Percentiles rank a stretch among this genome's conserved stretches.
Conservation (phyloP, 768 basidiomycete genomes). For the Leccinum variicolor region DNA sequence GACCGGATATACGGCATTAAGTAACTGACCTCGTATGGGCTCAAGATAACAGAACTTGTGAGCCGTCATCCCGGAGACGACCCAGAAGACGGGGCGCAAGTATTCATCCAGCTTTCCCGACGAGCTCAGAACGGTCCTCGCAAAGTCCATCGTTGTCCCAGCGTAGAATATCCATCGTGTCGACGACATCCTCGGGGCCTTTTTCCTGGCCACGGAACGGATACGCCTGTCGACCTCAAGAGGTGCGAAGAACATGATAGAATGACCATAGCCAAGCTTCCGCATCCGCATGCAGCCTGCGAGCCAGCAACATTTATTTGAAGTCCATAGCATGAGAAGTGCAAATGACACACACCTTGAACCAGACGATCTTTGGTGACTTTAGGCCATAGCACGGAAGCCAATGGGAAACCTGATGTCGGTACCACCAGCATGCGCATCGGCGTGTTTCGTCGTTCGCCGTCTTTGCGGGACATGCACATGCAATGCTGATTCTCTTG, state of each 20-base stretch:
- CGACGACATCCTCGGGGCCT: neutral
- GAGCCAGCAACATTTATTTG: neutral
- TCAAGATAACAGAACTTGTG: no score
- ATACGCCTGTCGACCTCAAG: constrained; percentile 41
- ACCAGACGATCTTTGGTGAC: constrained; percentile 32
- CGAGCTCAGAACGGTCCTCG: no score
- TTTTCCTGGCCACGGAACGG: constrained; percentile 23
- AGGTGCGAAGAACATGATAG: constrained; percentile 49
- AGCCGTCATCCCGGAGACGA: no score
- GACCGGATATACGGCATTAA: no score
- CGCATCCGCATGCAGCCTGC: constrained; percentile 57
- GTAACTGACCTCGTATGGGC: no score
- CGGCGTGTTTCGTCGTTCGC: neutral
- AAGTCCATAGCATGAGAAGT: neutral
- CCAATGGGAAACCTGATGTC: constrained; percentile 32
- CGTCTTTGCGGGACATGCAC: neutral
- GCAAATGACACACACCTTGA: constrained; percentile 6
- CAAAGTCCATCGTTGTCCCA: constrained; percentile 28
- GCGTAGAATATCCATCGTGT: constrained; percentile 35
- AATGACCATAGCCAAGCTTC: constrained; percentile 45
- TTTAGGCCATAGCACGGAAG: constrained; percentile 30
- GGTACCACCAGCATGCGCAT: constrained; percentile 37
- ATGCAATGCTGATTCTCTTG: constrained; percentile 15
- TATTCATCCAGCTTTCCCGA: no score
- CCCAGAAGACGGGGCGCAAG: no score